Conservation (phyloP, 371 early-diverging fungal species). For the Parasitella parasitica region DNA sequence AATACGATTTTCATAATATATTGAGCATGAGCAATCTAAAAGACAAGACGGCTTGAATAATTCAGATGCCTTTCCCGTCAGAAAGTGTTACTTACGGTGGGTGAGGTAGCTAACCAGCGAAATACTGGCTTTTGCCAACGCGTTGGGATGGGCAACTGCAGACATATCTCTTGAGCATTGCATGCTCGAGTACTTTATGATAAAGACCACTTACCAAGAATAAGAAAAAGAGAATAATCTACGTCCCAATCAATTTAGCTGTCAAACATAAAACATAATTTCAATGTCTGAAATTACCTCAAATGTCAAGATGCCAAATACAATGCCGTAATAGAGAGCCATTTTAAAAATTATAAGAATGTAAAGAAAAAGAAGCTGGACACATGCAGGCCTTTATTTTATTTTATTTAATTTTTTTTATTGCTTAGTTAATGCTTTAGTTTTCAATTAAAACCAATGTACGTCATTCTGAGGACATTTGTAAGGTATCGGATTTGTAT, state of each 20-base stretch:
- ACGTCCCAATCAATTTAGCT: background rate
- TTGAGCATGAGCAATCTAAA: constrained; percentile 45
- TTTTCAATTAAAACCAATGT: background rate
- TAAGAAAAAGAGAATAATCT: constrained; percentile 50
- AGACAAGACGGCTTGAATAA: no score
- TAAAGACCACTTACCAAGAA: constrained; percentile 25
- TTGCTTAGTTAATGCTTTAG: background rate
- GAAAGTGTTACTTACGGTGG: constrained; percentile 15
- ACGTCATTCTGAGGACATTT: constrained; percentile 3
- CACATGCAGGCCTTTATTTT: no score
- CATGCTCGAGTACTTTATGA: background rate
- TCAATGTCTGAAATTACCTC: constrained; percentile 30
- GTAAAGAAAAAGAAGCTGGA: background rate
- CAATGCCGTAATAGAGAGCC: constrained; percentile 48
- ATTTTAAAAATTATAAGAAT: constrained; percentile 11
- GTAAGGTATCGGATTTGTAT: no score
- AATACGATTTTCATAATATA: constrained; percentile 55
- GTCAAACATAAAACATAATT: background rate
- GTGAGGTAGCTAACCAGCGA: constrained; percentile 50
- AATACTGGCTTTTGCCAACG: constrained; percentile 55
- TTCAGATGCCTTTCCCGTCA: background rate
- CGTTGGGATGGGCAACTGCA: constrained; percentile 52
- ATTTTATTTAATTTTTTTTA: no score
- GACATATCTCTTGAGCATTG: background rate
- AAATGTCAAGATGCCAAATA: constrained; percentile 36